phyloP scores from a whole-genome alignment of 139 green algal genomes.

The Coelastrella sp. region DNA sequence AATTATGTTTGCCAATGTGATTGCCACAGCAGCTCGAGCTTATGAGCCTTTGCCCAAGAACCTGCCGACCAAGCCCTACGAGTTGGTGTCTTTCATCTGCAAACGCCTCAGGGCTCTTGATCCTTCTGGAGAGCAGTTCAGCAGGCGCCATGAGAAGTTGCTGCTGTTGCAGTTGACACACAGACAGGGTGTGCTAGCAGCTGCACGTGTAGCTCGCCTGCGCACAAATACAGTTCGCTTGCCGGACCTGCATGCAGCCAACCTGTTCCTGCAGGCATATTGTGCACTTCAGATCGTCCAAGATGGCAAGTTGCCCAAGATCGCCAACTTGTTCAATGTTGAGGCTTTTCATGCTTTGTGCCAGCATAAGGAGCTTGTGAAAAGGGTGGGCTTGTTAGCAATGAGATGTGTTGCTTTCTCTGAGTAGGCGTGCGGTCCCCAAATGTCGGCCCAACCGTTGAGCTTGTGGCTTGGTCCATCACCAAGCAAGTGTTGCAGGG shows the following conservation, averaged over 20 bases:
- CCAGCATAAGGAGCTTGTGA: conserved; percentile 21
- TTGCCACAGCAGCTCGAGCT: neutral
- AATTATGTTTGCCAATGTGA: conserved; percentile 6
- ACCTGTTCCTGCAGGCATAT: conserved; percentile 48
- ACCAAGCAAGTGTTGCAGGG: no score
- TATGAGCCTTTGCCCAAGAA: conserved; percentile 30
- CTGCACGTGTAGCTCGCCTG: neutral
- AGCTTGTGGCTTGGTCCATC: no score
- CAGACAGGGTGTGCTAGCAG: neutral
- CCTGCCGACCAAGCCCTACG: conserved; percentile 12
- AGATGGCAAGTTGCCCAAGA: conserved; percentile 45
- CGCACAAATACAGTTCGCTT: neutral
- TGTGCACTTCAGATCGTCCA: conserved; percentile 6
- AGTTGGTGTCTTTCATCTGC: conserved; percentile 13
- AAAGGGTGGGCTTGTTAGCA: conserved; percentile 15
- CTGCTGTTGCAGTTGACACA: conserved; percentile 40
- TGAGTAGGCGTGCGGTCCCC: no score
- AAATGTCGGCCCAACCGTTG: no score
- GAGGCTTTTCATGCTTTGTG: conserved; percentile 37
- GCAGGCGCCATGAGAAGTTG: conserved; percentile 28
- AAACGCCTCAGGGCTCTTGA: conserved; percentile 23
- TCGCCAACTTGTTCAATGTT: conserved; percentile 36
- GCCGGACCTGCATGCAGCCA: conserved; percentile 41
- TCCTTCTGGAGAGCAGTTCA: conserved; percentile 31
- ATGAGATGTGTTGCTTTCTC: no score